Evolutionary conservation across 2,329 filamentous ascomycete species (phyloP).

Genomic region (Erysiphe pulchra): DNA sequence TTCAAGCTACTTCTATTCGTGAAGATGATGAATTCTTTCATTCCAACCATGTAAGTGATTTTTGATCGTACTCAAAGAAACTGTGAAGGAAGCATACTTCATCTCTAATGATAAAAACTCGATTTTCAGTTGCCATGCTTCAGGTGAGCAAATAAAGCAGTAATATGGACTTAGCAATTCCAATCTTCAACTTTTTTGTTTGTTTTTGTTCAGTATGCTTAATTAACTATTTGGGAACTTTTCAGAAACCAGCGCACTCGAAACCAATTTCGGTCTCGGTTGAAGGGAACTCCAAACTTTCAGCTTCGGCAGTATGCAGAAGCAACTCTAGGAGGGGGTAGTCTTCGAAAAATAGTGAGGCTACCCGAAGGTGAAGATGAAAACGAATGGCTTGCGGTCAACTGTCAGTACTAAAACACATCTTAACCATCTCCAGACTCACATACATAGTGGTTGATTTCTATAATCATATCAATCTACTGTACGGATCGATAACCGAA

Average conservation of each 20-base stretch:
- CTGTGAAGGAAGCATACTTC: too few species aligned
- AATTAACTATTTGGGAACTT: conserved; percentile 1
- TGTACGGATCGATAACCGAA: conserved; percentile 96
- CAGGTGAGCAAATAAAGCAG: too few species aligned
- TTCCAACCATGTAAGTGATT: conserved; percentile 52
- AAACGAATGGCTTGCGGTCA: conserved; percentile 96
- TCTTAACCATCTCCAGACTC: conserved; percentile 5
- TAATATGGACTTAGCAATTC: neutral
- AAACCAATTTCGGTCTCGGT: conserved; percentile 77
- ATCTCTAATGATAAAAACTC: too few species aligned
- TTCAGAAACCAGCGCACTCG: conserved; percentile 61
- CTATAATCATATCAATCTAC: conserved; percentile 98
- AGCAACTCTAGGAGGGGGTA: conserved; percentile 83
- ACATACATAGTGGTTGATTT: conserved; percentile 74
- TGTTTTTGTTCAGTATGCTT: neutral
- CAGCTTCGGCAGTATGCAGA: conserved; percentile 96
- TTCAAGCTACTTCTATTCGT: too few species aligned
- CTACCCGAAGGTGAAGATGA: conserved; percentile 90
- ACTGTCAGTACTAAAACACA: conserved; percentile 33
- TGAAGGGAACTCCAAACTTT: conserved; percentile 73
- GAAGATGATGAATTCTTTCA: conserved; percentile 42
- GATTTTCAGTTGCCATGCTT: too few species aligned
- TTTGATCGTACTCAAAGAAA: conserved; percentile 1
- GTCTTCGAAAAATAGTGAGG: conserved; percentile 86
- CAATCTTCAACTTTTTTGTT: neutral